Evolutionary conservation across 192 early-diverging fungal genomes (phyloP).

Genomic region (Hyaloraphidium curvatum): DNA sequence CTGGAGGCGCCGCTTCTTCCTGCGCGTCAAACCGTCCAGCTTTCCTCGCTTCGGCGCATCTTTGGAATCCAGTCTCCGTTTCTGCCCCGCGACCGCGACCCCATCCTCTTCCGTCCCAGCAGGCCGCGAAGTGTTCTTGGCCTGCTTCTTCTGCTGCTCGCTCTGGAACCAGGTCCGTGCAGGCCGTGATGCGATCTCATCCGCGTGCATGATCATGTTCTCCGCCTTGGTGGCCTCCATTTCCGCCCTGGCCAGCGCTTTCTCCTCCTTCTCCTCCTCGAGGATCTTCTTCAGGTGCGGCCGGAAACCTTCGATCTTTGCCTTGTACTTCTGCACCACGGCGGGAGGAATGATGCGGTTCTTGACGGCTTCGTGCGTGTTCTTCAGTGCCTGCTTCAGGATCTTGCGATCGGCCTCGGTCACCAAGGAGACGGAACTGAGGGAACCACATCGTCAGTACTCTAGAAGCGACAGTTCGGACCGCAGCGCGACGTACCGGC

Average conservation of each 20-base stretch:
- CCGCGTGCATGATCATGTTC: constrained; percentile 63
- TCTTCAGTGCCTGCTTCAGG: constrained; percentile 81
- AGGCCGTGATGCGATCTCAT: constrained; percentile 77
- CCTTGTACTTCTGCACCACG: constrained; percentile 56
- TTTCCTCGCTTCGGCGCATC: too few species aligned
- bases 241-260: constrained; percentile 58
- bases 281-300: constrained; percentile 46
- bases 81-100: too few species aligned
- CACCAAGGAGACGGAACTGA: constrained; percentile 64
- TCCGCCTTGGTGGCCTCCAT: constrained; percentile 75
- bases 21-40: too few species aligned
- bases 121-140: too few species aligned
- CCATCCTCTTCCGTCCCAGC: too few species aligned
- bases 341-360: constrained; percentile 70
- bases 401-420: constrained; percentile 86
- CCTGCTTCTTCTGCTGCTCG: constrained; percentile 43
- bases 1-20: too few species aligned
- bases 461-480: constrained; percentile 31
- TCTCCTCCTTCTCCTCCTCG: constrained; percentile 53
- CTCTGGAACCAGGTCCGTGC: constrained; percentile 90
- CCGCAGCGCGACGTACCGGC: constrained; percentile 20
- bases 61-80: too few species aligned
- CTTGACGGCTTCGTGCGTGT: constrained; percentile 53
- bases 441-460: not conserved
- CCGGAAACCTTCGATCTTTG: constrained; percentile 42